phyloP scores from a whole-genome alignment of 441 rosid species.

The Arabidopsis lyrata region DNA sequence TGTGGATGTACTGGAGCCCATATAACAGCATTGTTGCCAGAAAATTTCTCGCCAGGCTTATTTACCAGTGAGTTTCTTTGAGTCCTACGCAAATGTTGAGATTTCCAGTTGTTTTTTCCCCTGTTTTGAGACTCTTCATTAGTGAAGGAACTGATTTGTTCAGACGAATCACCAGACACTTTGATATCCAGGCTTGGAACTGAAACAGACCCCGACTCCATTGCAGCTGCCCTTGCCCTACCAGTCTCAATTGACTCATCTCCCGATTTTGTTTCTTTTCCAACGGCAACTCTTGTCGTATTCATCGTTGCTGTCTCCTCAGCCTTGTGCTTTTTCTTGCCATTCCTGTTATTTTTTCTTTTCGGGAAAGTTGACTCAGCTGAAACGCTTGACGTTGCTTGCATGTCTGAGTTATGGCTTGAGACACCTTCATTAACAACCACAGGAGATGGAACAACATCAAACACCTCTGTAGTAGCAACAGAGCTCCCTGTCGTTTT shows the following conservation, averaged over 20 bases:
- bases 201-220: conserved; percentile 51
- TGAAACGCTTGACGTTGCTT: conserved; percentile 47
- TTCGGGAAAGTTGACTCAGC: conserved; percentile 61
- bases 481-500: conserved; percentile 53
- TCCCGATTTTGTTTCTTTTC: conserved; percentile 44
- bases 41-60: conserved; percentile 64
- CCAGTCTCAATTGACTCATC: conserved; percentile 39
- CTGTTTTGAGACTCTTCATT: conserved; percentile 66
- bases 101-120: conserved; percentile 65
- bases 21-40: conserved; percentile 62
- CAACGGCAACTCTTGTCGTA: conserved; percentile 48
- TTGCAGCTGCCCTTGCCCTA: conserved; percentile 49
- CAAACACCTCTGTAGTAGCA: conserved; percentile 48
- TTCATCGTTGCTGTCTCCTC: conserved; percentile 59
- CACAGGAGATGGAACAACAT: conserved; percentile 46
- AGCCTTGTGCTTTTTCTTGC: conserved; percentile 70
- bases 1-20: conserved; percentile 93
- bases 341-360: conserved; percentile 66
- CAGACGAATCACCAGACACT: conserved; percentile 59
- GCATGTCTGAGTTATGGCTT: conserved; percentile 50
- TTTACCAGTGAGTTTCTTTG: conserved; percentile 58
- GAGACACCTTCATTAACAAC: conserved; percentile 47
- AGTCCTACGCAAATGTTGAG: conserved; percentile 72
- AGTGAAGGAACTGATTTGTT: conserved; percentile 52
- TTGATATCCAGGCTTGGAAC: conserved; percentile 50